These are phyloP conservation scores for Pichia scutulata DNA, from an alignment of 805 yeast species.

Conservation along the genomic window DNA sequence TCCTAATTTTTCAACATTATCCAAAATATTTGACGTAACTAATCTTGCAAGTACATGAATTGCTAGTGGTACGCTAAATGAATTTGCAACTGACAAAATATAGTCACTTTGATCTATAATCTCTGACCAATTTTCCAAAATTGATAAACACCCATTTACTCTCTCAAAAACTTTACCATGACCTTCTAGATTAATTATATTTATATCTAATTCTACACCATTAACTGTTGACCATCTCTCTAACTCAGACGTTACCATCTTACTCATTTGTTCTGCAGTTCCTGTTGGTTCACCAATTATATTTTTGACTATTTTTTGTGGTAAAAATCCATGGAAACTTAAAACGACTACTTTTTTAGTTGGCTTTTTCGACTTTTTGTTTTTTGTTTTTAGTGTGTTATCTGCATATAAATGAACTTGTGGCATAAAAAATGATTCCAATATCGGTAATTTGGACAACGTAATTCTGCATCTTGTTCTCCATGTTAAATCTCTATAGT, in stretches of 20 bases:
- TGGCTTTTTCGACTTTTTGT: not conserved
- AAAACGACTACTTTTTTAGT: slow-evolving; percentile 60
- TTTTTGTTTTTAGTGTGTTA: slow-evolving; percentile 11
- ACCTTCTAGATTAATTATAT: slow-evolving; percentile 83
- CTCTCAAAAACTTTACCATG: slow-evolving; percentile 85
- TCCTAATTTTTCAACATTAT: slow-evolving; percentile 50
- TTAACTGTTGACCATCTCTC: slow-evolving; percentile 49
- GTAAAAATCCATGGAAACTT: slow-evolving; percentile 94
- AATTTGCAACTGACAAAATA: slow-evolving; percentile 79
- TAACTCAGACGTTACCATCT: slow-evolving; percentile 70
- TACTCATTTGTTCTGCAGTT: slow-evolving; percentile 72
- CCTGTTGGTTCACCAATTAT: slow-evolving; percentile 91
- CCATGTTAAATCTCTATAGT: slow-evolving; percentile 22
- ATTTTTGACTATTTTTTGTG: slow-evolving; percentile 73
- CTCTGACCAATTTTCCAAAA: slow-evolving; percentile 62
- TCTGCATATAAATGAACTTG: slow-evolving; percentile 25
- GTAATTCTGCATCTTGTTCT: slow-evolving; percentile 21
- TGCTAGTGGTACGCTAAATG: slow-evolving; percentile 90
- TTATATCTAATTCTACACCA: slow-evolving; percentile 43
- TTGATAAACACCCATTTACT: slow-evolving; percentile 61
- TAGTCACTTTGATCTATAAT: slow-evolving; percentile 58
- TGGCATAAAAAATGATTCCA: slow-evolving; percentile 16
- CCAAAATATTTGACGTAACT: slow-evolving; percentile 48
- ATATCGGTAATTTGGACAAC: slow-evolving; percentile 13
- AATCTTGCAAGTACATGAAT: slow-evolving; percentile 50